Evolutionary conservation across 208 protist genomes (phyloP).

Genomic region (Acanthamoeba royreba): DNA sequence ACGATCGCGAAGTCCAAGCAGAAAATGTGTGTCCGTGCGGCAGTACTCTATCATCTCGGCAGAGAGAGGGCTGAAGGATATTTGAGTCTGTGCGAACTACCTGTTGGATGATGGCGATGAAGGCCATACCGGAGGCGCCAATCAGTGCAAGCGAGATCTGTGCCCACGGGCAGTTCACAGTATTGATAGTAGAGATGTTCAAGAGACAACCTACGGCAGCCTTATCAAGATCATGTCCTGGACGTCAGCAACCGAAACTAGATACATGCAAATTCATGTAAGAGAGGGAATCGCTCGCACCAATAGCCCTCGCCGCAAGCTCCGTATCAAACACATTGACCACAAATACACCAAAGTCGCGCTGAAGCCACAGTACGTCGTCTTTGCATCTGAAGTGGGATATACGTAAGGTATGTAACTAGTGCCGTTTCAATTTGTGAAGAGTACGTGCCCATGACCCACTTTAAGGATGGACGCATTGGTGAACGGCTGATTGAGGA

Average conservation of each 20-base stretch:
- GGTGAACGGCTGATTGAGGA: slow-evolving; percentile 88
- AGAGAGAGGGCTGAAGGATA: slow-evolving; percentile 88
- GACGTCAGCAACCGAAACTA: too few species aligned
- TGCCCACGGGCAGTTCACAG: too few species aligned
- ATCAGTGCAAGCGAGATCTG: too few species aligned
- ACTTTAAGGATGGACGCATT: slow-evolving; percentile 71
- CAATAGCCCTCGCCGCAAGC: slow-evolving; percentile 90
- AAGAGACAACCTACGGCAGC: too few species aligned
- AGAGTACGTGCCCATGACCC: background rate
- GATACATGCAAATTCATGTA: slow-evolving; percentile 87
- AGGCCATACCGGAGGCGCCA: too few species aligned
- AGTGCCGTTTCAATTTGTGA: too few species aligned
- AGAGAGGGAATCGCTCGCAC: slow-evolving; percentile 86
- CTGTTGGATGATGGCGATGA: too few species aligned
- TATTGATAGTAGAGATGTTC: too few species aligned
- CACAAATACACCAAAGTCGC: slow-evolving; percentile 97
- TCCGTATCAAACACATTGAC: slow-evolving; percentile 98
- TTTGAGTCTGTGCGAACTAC: too few species aligned
- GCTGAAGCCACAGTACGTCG: slow-evolving; percentile 94
- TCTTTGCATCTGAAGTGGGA: slow-evolving; percentile 82
- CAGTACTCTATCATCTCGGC: slow-evolving; percentile 96
- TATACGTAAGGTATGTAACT: background rate
- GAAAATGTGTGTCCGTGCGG: slow-evolving; percentile 96
- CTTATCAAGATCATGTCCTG: too few species aligned
- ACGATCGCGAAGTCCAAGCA: slow-evolving; percentile 96